Evolutionary conservation across 805 yeast genomes (phyloP), one percentile per base, ranked within the genome.

Genomic region (Cyberlindnera galapagoensis): DNA sequence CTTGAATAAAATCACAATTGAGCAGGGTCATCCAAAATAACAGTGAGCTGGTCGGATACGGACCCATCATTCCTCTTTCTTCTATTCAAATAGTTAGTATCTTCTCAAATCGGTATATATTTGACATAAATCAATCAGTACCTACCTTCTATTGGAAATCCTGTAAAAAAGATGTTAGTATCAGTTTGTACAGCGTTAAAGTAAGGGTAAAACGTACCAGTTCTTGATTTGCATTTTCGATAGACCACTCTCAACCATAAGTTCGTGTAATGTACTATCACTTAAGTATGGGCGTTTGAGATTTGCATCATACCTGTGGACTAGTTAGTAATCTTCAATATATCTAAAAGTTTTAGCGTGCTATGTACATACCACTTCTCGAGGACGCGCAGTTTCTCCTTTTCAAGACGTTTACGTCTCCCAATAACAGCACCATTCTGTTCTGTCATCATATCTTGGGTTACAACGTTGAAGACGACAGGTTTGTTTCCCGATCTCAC

Each of bases 311-410:
- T 31, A 31, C 34, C 34, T 22, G 24, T 24, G 7, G 14, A 13
- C 7, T 14, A 15, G 13, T 16, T 13, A n/a, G 9, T 12, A 7
- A 12, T n/a, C 17, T 10, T 26, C 14, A 7, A 17, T 6, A 21
- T 6, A 9, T 18, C 24, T 23, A 7, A n/a, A 26, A 10, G 17
- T 6, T 16, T 9, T 20, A 30, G n/a, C n/a, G n/a, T n/a, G n/a
- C n/a, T n/a, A n/a, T n/a, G n/a, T n/a, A n/a, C 39, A 9, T 27
- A 35, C 39, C 39, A 35, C 3, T 26, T 18, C 16, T 35, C 33
- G 18, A 35, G 20, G 5, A 31, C 14, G 4, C 16, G 12, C 5
- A 35, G 35, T 14, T 31, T 35, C 18, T 31, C 31, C 13, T 24
- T 31, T 14, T 22, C 39, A 3, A 35, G 24, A 7, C 39, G 21